A percentile compares a stretch with the other conserved stretches of the same genome.
phyloP scores from a whole-genome alignment of 2,329 filamentous ascomycete species.

The Calonectria honghensis region DNA sequence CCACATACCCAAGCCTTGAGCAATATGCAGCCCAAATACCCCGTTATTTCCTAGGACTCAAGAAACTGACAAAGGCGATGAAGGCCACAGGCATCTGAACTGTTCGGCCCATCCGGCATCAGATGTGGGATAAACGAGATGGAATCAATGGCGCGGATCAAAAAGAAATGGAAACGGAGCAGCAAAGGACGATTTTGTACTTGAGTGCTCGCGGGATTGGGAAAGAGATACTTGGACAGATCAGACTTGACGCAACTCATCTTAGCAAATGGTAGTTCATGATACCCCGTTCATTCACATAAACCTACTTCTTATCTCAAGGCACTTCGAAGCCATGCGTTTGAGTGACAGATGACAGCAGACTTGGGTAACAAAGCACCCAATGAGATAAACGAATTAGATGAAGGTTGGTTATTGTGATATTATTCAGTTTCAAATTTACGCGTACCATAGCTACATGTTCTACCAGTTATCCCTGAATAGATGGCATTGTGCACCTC shows the following conservation, averaged over 20 bases:
- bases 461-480: neutral
- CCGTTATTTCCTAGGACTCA: neutral
- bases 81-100: neutral
- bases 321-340: neutral
- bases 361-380: neutral
- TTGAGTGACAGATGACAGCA: neutral
- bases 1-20: conserved; percentile 91
- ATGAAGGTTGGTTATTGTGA: neutral
- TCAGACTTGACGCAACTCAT: conserved; percentile 51
- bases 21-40: conserved; percentile 24
- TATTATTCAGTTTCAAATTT: neutral
- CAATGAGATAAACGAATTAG: neutral
- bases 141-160: conserved; percentile 22
- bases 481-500: neutral
- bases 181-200: conserved; percentile 11
- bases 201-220: conserved; percentile 41
- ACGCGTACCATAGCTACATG: neutral
- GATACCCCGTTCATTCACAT: conserved; percentile 53
- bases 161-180: conserved; percentile 30
- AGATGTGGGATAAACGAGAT: conserved; percentile 7
- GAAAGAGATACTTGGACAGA: conserved; percentile 44
- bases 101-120: neutral
- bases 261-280: conserved; percentile 53
- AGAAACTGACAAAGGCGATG: neutral
- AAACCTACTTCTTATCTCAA: conserved; percentile 5